Base-by-base conservation (phyloP, 140 eudicot genomes). In the Anethum foeniculum region DNA sequence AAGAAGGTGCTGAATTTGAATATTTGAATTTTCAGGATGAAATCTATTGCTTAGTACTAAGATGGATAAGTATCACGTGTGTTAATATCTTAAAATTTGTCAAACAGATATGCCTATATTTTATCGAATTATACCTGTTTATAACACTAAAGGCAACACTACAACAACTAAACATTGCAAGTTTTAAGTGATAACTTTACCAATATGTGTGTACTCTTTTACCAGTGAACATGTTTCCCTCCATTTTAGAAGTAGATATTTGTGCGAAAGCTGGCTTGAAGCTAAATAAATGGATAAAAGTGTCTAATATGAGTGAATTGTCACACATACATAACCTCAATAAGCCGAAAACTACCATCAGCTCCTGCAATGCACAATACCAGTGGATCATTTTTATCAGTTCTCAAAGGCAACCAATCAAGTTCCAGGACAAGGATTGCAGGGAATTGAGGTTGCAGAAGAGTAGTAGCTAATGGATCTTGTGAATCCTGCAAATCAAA, bases 331-430 rank as follows among this genome's bases (percentile, higher is more conserved):
- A 88, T 84, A 77, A 95, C 89, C 89, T 92, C 97, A 92, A 92
- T 87, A 83, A 92, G 97, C 23, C 99, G 96, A 86, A 92, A 95
- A 86, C 97, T 92, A 83, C 99, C 91, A 81, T 95, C 99, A 82
- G 97, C 99, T 90, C 99, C 99, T 86, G 97, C 99, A 32, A 95
- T 89, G 86, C 99, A 95, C 81, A 95, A 82, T 77, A 95, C 96
- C 82, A 95, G 82, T 28, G 97, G 99, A 85, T 95, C 99, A 52
- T 91, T 88, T 77, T 90, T 92, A 81, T 91, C 90, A 4, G 92
- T 84, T 47, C 99, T 86, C 79, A 92, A 79, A 77, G 96, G 92
- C 87, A 95, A 83, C 97, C 99, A 95, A 68, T 95, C 99, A 85
- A 95, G 99, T 85, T 95, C 99, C 82, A 92, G 83, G 41, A 95